These are phyloP conservation scores for Dryadomyces sulphureus DNA, from an alignment of 2,329 filamentous ascomycete species.

Conservation along the genomic window DNA sequence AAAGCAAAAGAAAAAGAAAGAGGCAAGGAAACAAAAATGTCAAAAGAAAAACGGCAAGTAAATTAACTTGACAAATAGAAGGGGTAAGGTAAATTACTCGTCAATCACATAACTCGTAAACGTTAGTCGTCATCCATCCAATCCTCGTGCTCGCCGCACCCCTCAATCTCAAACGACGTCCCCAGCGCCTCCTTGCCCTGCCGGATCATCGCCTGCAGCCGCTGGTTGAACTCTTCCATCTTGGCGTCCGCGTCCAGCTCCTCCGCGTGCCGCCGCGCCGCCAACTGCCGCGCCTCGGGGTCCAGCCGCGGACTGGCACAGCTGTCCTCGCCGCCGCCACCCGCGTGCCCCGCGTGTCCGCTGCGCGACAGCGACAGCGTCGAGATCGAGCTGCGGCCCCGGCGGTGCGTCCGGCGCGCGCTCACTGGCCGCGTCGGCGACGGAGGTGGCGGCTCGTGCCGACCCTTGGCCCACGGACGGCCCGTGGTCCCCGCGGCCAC, in stretches of 20 bases:
- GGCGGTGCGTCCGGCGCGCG: conserved; percentile 27
- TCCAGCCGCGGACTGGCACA: conserved; percentile 36
- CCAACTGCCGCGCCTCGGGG: conserved; percentile 57
- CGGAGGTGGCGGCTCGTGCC: conserved; percentile 13
- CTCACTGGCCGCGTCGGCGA: conserved; percentile 7
- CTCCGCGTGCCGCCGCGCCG: conserved; percentile 55
- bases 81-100: neutral
- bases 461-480: neutral
- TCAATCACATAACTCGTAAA: neutral
- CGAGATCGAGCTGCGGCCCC: conserved; percentile 29
- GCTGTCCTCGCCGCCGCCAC: conserved; percentile 11
- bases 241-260: conserved; percentile 68
- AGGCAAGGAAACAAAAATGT: no score
- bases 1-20: no score
- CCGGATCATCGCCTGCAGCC: conserved; percentile 72
- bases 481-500: no score
- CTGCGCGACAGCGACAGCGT: conserved; percentile 18
- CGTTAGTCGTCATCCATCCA: conserved; percentile 11
- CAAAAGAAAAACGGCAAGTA: no score
- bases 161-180: conserved; percentile 51
- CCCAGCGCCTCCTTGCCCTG: conserved; percentile 80
- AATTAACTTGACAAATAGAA: neutral
- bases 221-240: conserved; percentile 64
- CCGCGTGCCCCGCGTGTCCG: neutral
- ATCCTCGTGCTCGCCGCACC: conserved; percentile 15